Conservation (phyloP, 768 basidiomycete genomes). For the Tricholoma terreum region DNA sequence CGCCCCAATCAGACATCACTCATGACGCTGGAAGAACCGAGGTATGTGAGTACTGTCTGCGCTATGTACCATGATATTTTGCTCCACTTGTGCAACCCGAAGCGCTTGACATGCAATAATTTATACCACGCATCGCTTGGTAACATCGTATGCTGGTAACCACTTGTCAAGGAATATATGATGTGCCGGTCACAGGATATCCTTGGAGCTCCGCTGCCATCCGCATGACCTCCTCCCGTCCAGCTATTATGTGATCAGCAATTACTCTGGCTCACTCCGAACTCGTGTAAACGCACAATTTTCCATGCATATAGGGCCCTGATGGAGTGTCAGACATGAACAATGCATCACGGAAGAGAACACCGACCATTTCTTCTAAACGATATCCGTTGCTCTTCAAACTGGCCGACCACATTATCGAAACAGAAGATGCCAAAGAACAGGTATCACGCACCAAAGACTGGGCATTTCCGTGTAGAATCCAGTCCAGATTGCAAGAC, state of each 20-base stretch:
- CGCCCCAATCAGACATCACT: too few species aligned
- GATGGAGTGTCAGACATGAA: neutral
- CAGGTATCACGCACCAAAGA: constrained; percentile 24
- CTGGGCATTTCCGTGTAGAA: constrained; percentile 37
- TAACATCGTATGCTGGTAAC: too few species aligned
- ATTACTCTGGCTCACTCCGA: neutral
- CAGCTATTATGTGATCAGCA: constrained; percentile 25
- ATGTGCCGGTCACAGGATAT: constrained; percentile 29
- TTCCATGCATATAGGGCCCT: constrained; percentile 39
- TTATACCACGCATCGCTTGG: too few species aligned
- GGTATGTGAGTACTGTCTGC: too few species aligned
- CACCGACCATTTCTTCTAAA: constrained; percentile 39
- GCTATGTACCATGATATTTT: too few species aligned
- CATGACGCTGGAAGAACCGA: too few species aligned
- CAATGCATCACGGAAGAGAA: neutral
- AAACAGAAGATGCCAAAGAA: neutral
- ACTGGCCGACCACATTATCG: constrained; percentile 10
- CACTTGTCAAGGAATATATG: too few species aligned
- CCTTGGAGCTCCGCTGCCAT: constrained; percentile 40
- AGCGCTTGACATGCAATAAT: too few species aligned
- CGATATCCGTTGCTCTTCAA: constrained; percentile 39
- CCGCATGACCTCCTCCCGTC: constrained; percentile 38
- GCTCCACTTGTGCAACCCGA: too few species aligned
- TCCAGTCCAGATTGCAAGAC: constrained; percentile 30
- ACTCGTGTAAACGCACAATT: constrained; percentile 24